Base-by-base conservation (phyloP, 2,329 filamentous ascomycete genomes). In the Nemania abortiva region DNA sequence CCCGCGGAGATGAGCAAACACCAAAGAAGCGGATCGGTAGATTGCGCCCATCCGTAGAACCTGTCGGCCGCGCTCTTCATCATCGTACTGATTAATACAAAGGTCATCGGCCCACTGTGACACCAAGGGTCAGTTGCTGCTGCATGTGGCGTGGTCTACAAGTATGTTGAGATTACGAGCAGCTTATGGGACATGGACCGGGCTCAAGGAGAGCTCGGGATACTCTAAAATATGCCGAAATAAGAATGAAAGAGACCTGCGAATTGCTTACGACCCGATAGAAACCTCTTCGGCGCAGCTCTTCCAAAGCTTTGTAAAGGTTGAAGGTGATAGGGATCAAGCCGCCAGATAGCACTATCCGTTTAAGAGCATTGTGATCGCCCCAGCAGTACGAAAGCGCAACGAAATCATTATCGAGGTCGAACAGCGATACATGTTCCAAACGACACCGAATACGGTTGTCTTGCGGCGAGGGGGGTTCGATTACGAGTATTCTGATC, bases 341-440 rank as follows among this genome's bases (percentile, higher is more conserved):
- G 2, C 65, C 57, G 47, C 54, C 69, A 11, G 42, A 39, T 18
- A 71, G 45, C 18, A 62, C 20, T 45, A 71, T 65, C 4, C 66
- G 63, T 27, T 67, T 67, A 2, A 66, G 37, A n/a, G 22, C 37
- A 49, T 29, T 50, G 47, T 65, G 60, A 9, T 65, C 67, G 5
- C 70, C 70, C 70, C 70, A 71, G 45, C 55, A 58, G 22, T 71
- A 71, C 0, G 70, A 71, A 31, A 71, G 70, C 6, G 67, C 67
- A 31, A 67, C 67, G 20, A 71, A 71, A 9, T 71, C 70, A 31
- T 65, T 65, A 5, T 57, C 53, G 22, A 68, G 60, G 20, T 68
- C 55, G 34, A 59, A 58, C 4, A 70, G 29, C 5, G 70, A 70
- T 6, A 20, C 67, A 27, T 70, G 61, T 27, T 70, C 57, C 18